Base-by-base conservation (phyloP, 768 basidiomycete species). In the Lentinula boryana region DNA sequence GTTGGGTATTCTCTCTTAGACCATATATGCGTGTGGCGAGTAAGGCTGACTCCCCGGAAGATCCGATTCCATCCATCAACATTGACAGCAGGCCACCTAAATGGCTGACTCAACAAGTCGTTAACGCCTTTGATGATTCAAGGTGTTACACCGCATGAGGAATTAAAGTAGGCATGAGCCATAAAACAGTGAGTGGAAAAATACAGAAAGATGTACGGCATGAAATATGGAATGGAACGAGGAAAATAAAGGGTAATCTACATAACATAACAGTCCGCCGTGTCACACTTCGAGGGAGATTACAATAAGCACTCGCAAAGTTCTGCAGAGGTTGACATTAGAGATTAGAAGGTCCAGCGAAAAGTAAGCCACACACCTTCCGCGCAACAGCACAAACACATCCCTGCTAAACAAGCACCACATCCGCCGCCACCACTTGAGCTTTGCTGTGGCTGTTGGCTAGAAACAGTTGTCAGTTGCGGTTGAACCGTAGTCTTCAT, bases 241-340 rank as follows among this genome's bases (percentile, higher is more conserved):
- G 5, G 18, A 31, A 53, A 54, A 40, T 5, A 32, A 13, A 36
- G 12, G 10, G 38, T 41, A 36, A 43, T 43, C 53, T 36, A 40
- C 36, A 40, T 15, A 23, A 56, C 55, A 54, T 35, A 13, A 54
- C 31, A n/a, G 36, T 56, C 55, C 38, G 40, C 43, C 3, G 27
- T 27, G 43, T 23, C 36, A 36, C 3, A 31, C 55, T 41, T n/a
- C 3, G 43, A 12, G 55, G 15, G 23, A 21, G 33, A 21, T 73
- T 66, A 84, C 77, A 89, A 84, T 56, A 91, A 73, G 71, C 89
- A 91, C 51, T 88, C 89, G 73, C 88, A 89, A 18, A 90, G 68
- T 76, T 91, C 89, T 89, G 71, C 54, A 21, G 21, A 60, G 38
- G 46, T 61, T 36, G 63, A 64, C 40, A 51, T 61, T 46, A 15